These are phyloP conservation scores for Fraxinus americana DNA, from an alignment of 257 asterid species.

Conservation along the genomic window DNA sequence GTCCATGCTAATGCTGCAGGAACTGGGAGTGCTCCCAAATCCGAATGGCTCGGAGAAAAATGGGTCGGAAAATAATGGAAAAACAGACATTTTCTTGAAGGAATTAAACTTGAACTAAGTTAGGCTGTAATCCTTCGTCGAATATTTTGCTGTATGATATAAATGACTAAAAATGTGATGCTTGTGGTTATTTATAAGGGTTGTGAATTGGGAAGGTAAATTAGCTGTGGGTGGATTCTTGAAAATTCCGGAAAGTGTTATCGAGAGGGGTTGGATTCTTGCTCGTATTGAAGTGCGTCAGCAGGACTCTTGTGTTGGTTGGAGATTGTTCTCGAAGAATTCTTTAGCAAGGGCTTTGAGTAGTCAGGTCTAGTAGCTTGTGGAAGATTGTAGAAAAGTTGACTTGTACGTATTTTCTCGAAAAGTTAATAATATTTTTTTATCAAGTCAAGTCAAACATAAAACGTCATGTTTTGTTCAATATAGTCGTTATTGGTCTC, in stretches of 20 bases:
- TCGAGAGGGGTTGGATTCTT: neutral
- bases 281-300: conserved; percentile 4
- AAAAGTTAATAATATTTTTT: no score
- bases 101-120: no score
- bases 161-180: neutral
- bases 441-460: no score
- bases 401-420: no score
- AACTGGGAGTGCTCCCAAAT: neutral
- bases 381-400: conserved; percentile 15
- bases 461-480: no score
- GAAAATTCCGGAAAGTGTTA: conserved; percentile 27
- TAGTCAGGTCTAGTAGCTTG: neutral
- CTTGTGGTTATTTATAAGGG: conserved; percentile 28
- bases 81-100: conserved; percentile 9
- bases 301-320: neutral
- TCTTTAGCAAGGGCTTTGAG: neutral
- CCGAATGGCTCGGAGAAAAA: conserved; percentile 14
- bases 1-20: conserved; percentile 33
- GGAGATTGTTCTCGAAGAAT: conserved; percentile 31
- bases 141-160: neutral
- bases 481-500: no score
- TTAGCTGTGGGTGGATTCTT: conserved; percentile 20
- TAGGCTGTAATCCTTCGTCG: neutral
- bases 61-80: conserved; percentile 24
- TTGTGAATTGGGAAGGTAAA: neutral